Conservation (phyloP, 2,329 filamentous ascomycete genomes). For the Fonsecaea erecta region DNA sequence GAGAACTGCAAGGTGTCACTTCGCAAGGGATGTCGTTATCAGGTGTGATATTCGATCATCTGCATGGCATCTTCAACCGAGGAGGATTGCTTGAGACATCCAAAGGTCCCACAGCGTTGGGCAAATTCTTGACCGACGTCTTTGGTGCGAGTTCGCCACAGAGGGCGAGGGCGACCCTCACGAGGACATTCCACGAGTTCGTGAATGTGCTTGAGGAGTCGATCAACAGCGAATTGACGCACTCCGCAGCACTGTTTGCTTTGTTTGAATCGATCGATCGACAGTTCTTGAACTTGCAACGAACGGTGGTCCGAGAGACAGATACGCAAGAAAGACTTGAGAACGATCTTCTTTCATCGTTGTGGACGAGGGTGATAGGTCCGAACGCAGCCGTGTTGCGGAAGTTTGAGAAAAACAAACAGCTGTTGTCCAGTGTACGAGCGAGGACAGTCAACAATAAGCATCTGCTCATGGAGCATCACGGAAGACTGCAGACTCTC, state of each 20-base stretch:
- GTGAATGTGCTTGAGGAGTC: conserved; percentile 85
- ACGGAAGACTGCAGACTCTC: conserved; percentile 78
- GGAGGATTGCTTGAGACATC: conserved; percentile 48
- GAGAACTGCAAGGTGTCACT: conserved; percentile 75
- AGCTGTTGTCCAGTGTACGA: conserved; percentile 76
- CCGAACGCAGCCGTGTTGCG: conserved; percentile 73
- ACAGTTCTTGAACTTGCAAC: conserved; percentile 86
- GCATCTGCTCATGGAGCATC: conserved; percentile 81
- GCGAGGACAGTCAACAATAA: conserved; percentile 87
- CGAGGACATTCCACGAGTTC: conserved; percentile 87
- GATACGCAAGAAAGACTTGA: conserved; percentile 79
- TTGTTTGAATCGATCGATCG: conserved; percentile 92
- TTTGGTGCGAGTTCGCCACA: conserved; percentile 83
- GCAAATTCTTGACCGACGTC: conserved; percentile 69
- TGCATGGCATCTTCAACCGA: conserved; percentile 75
- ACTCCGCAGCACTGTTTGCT: conserved; percentile 78
- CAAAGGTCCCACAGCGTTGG: conserved; percentile 67
- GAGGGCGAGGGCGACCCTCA: conserved; percentile 77
- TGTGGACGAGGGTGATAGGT: conserved; percentile 86
- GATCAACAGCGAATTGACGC: conserved; percentile 80
- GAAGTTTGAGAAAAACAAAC: conserved; percentile 90
- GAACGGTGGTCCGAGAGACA: conserved; percentile 81
- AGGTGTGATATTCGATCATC: conserved; percentile 72
- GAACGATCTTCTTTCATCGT: conserved; percentile 76
- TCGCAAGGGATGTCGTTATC: conserved; percentile 46